phyloP scores from a whole-genome alignment of 2,329 filamentous ascomycete genomes.

The Talaromyces amestolkiae region DNA sequence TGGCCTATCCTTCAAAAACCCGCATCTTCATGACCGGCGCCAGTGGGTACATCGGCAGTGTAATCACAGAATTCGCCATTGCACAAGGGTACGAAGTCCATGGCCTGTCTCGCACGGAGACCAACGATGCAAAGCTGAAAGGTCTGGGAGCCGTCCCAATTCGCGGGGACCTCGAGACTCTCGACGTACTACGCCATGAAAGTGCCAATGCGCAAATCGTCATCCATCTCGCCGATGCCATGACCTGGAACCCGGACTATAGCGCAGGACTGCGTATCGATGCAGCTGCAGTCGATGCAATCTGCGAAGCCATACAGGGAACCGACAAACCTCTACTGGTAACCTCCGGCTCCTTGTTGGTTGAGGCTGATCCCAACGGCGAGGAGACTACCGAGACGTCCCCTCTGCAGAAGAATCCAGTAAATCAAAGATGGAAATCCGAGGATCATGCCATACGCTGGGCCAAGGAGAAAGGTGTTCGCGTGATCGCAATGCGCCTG shows the following conservation, averaged over 20 bases:
- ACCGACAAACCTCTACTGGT: conserved; percentile 16
- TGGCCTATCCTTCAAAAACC: not conserved
- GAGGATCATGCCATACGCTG: conserved; percentile 26
- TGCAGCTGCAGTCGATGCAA: conserved; percentile 38
- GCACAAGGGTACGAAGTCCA: conserved; percentile 41
- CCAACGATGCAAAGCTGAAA: conserved; percentile 37
- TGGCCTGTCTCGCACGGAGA: conserved; percentile 42
- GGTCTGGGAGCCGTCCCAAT: conserved; percentile 12
- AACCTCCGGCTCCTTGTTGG: not conserved
- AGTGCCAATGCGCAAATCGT: conserved; percentile 44
- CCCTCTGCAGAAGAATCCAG: not conserved
- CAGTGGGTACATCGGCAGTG: conserved; percentile 41
- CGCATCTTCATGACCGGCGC: conserved; percentile 45
- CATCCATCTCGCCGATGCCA: conserved; percentile 42
- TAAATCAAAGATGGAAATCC: not conserved
- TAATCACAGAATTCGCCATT: conserved; percentile 38
- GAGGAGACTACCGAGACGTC: not conserved
- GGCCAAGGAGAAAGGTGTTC: conserved; percentile 31
- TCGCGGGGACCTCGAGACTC: conserved; percentile 21
- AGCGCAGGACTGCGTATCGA: conserved; percentile 30
- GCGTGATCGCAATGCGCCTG: conserved; percentile 39
- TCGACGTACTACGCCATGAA: conserved; percentile 40
- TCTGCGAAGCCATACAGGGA: conserved; percentile 25
- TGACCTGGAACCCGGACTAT: conserved; percentile 19
- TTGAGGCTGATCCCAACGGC: not conserved